phyloP scores from a whole-genome alignment of 140 eudicot genomes.

The Flaveria floridana region DNA sequence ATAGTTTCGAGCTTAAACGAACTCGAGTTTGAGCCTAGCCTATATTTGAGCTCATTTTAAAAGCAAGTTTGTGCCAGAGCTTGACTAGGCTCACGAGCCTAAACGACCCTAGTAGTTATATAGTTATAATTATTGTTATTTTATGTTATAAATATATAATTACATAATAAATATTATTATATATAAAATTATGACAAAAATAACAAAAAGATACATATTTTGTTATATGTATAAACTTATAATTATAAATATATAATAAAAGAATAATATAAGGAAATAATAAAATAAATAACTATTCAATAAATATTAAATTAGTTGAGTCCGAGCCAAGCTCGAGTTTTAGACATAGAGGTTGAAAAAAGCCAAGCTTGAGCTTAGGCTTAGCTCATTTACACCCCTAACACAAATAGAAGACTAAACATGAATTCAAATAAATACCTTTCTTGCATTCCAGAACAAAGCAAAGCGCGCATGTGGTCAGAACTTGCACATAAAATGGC shows the following conservation, averaged over 20 bases:
- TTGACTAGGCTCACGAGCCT: too few species aligned
- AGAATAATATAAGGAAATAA: neutral
- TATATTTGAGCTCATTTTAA: too few species aligned
- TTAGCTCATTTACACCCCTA: neutral
- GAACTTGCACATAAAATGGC: slow-evolving; percentile 65
- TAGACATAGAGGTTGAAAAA: too few species aligned
- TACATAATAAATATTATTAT: neutral
- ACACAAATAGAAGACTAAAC: neutral
- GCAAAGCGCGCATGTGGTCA: slow-evolving; percentile 68
- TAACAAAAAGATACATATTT: neutral
- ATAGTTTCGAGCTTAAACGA: neutral
- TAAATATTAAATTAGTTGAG: neutral
- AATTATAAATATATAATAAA: neutral
- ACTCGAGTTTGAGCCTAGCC: neutral
- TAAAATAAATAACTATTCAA: neutral
- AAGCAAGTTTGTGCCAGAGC: too few species aligned
- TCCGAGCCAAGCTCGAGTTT: too few species aligned
- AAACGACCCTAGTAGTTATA: too few species aligned
- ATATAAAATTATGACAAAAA: neutral
- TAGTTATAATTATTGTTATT: too few species aligned
- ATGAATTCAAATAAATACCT: slow-evolving; percentile 43
- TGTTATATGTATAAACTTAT: neutral
- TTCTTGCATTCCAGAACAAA: slow-evolving; percentile 91
- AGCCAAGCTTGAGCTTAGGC: neutral
- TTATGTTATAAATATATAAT: neutral